phyloP scores from a whole-genome alignment of 202 grass and related monocot genomes.

The Schoenoplectus tabernaemontani region DNA sequence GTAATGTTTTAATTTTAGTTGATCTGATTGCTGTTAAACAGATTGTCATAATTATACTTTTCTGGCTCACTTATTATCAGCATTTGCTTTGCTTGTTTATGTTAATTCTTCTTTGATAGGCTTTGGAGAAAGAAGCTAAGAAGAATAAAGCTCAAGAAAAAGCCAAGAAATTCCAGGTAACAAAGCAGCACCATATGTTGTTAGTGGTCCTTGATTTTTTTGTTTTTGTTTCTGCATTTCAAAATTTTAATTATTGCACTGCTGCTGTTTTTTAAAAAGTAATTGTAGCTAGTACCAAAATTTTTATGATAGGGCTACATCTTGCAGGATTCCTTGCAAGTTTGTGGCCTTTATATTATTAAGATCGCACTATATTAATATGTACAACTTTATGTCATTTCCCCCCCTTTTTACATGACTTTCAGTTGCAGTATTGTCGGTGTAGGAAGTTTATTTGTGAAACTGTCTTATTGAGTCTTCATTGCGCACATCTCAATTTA shows the following conservation, averaged over 20 bases:
- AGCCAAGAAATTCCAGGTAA: constrained; percentile 70
- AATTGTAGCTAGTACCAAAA: too few species aligned
- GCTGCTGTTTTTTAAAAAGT: too few species aligned
- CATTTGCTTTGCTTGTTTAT: not conserved
- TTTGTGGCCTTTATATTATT: too few species aligned
- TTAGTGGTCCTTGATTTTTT: not conserved
- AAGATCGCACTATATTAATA: too few species aligned
- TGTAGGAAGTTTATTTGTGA: too few species aligned
- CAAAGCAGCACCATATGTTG: not conserved
- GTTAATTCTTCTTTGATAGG: constrained; percentile 34
- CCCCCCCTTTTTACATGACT: too few species aligned
- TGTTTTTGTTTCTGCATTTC: not conserved
- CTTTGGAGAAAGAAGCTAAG: constrained; percentile 82
- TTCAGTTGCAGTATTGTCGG: too few species aligned
- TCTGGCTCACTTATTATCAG: not conserved
- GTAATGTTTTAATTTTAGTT: constrained; percentile 20
- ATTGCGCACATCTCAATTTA: too few species aligned
- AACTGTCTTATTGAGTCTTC: too few species aligned
- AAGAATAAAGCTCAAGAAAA: constrained; percentile 82
- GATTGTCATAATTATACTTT: not conserved
- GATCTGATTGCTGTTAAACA: not conserved
- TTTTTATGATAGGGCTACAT: too few species aligned
- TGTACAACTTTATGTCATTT: too few species aligned
- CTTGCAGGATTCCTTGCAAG: too few species aligned
- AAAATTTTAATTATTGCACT: not conserved